Conservation (phyloP, 805 yeast genomes). For the Saturnispora zaruensis region DNA sequence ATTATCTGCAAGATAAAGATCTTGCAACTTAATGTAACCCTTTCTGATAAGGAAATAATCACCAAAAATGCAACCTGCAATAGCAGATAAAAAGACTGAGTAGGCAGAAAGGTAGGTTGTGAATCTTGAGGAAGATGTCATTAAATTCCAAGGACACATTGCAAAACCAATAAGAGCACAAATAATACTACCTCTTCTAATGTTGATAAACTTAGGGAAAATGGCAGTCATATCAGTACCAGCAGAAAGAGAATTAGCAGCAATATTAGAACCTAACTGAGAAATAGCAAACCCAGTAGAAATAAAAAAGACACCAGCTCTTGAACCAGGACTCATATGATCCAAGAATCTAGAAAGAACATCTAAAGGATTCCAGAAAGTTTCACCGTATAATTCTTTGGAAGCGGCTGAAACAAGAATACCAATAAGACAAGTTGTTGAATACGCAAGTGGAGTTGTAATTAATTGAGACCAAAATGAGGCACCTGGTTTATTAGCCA, state of each 20-base stretch:
- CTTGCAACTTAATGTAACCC: conserved; percentile 26
- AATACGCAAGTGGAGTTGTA: conserved; percentile 33
- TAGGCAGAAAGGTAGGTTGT: conserved; percentile 23
- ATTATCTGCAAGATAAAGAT: conserved; percentile 11
- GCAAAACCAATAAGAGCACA: conserved; percentile 29
- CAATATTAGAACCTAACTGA: conserved; percentile 33
- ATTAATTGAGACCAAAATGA: conserved; percentile 21
- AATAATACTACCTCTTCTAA: conserved; percentile 39
- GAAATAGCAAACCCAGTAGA: conserved; percentile 33
- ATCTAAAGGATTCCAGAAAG: conserved; percentile 40
- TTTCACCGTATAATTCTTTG: conserved; percentile 20
- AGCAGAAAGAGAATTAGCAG: conserved; percentile 35
- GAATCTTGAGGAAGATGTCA: conserved; percentile 30
- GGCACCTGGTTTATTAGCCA: conserved; percentile 15
- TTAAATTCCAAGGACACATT: conserved; percentile 35
- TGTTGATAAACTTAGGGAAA: conserved; percentile 36
- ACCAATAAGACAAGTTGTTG: conserved; percentile 30
- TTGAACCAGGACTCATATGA: conserved; percentile 31
- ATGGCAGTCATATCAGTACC: conserved; percentile 45
- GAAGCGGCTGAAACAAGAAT: conserved; percentile 38
- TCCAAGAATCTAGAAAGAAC: conserved; percentile 32
- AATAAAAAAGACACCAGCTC: conserved; percentile 45
- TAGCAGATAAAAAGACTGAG: conserved; percentile 32
- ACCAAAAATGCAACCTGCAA: conserved; percentile 31
- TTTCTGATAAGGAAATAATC: conserved; percentile 35